phyloP scores from a whole-genome alignment of 176 grass and related monocot species.

The Alopecurus myosuroides region DNA sequence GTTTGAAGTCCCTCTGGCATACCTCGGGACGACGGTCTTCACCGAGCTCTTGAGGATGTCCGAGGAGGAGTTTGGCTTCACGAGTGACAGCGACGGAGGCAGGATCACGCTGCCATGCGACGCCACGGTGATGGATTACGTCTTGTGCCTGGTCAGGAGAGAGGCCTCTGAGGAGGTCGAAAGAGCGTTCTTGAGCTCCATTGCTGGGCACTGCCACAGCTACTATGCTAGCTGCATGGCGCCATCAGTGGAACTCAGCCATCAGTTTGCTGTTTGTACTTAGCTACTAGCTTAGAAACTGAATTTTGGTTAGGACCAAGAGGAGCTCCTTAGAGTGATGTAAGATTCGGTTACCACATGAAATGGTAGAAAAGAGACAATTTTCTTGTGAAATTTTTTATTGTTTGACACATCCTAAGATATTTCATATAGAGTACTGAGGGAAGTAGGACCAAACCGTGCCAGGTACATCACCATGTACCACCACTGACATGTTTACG shows the following conservation, averaged over 20 bases:
- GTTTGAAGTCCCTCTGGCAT: background rate
- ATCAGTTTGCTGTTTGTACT: background rate
- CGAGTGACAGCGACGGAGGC: background rate
- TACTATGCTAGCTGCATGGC: background rate
- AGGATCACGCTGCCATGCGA: slow-evolving; percentile 50
- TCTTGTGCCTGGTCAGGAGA: slow-evolving; percentile 29
- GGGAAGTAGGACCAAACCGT: background rate
- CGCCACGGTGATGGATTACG: slow-evolving; percentile 29
- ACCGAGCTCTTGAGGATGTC: slow-evolving; percentile 32
- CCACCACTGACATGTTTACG: too few relatives aligned
- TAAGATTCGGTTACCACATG: background rate
- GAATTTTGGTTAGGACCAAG: background rate
- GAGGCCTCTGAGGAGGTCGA: slow-evolving; percentile 37
- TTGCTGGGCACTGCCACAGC: background rate
- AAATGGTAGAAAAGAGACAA: background rate
- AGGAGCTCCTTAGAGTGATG: background rate
- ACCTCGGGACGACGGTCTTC: slow-evolving; percentile 8
- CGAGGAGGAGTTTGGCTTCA: slow-evolving; percentile 45
- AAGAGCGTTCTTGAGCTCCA: slow-evolving; percentile 29
- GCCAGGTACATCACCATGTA: too few relatives aligned
- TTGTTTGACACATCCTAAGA: background rate
- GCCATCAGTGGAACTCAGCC: background rate
- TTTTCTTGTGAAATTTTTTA: background rate
- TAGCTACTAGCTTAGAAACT: background rate
- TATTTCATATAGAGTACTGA: background rate